phyloP scores from a whole-genome alignment of 2,329 filamentous ascomycete species.

The Talaromyces marneffei region DNA sequence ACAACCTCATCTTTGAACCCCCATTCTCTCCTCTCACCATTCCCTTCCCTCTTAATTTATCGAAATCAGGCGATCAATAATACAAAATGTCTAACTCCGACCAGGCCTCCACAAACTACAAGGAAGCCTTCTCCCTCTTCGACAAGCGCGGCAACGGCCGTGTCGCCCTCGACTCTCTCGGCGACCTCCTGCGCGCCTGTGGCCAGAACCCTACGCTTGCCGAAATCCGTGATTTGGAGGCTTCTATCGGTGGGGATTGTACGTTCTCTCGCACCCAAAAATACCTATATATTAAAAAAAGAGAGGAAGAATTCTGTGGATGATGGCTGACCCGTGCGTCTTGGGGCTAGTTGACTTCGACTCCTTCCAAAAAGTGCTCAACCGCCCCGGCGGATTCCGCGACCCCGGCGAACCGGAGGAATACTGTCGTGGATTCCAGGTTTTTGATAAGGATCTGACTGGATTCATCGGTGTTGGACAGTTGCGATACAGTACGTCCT shows the following conservation, averaged over 20 bases:
- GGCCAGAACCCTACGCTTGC: slow-evolving; percentile 95
- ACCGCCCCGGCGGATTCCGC: slow-evolving; percentile 95
- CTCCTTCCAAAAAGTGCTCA: slow-evolving; percentile 91
- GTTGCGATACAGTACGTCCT: slow-evolving; percentile 68
- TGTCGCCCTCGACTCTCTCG: slow-evolving; percentile 77
- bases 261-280: slow-evolving; percentile 47
- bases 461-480: slow-evolving; percentile 97
- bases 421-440: slow-evolving; percentile 97
- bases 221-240: slow-evolving; percentile 89
- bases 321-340: slow-evolving; percentile 11
- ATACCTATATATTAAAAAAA: too few relatives aligned
- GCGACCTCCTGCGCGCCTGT: slow-evolving; percentile 90
- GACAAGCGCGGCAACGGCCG: slow-evolving; percentile 98
- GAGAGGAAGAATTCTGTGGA: too few relatives aligned
- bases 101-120: slow-evolving; percentile 91
- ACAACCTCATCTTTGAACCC: neutral
- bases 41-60: too few relatives aligned
- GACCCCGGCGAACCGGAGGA: slow-evolving; percentile 96
- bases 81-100: slow-evolving; percentile 27
- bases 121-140: slow-evolving; percentile 99
- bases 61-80: too few relatives aligned
- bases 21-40: neutral
- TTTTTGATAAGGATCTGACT: slow-evolving; percentile 98
- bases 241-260: slow-evolving; percentile 86
- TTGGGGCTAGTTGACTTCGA: slow-evolving; percentile 79